Evolutionary conservation across 164 flowering plant species (phyloP).

Genomic region (Hamamelis virginiana): DNA sequence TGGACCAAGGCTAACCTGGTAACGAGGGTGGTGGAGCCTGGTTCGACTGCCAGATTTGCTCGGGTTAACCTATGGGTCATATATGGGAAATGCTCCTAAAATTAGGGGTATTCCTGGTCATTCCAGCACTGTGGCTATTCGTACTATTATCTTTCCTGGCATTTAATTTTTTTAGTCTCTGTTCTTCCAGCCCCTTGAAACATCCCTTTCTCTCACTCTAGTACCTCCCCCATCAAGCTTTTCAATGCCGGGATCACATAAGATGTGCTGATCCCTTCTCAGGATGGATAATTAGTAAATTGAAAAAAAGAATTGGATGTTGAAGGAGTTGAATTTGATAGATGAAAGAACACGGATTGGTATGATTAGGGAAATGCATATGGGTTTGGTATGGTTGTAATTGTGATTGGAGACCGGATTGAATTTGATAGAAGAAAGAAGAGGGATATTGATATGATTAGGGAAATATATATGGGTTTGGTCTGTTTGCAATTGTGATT

Average conservation of each 20-base stretch:
- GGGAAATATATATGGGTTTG: neutral
- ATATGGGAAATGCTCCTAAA: neutral
- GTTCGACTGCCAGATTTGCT: neutral
- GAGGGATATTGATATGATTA: neutral
- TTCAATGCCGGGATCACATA: neutral
- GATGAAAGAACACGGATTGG: neutral
- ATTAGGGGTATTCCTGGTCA: neutral
- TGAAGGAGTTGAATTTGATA: neutral
- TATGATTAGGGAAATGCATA: neutral
- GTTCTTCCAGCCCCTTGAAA: neutral
- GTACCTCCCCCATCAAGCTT: neutral
- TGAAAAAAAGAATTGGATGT: neutral
- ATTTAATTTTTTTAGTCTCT: neutral
- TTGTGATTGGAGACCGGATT: no score
- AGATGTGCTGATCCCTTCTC: neutral
- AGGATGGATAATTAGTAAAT: neutral
- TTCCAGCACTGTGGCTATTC: neutral
- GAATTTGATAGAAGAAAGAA: neutral
- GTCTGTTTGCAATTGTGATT: no score
- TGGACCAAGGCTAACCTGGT: neutral
- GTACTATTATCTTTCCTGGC: neutral
- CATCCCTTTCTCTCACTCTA: neutral
- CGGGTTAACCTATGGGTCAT: neutral
- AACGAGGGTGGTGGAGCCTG: neutral
- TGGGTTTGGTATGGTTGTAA: neutral